Evolutionary conservation across 768 basidiomycete genomes (phyloP), one percentile per base, ranked within the genome.

Genomic region (Pisolithus sp.): DNA sequence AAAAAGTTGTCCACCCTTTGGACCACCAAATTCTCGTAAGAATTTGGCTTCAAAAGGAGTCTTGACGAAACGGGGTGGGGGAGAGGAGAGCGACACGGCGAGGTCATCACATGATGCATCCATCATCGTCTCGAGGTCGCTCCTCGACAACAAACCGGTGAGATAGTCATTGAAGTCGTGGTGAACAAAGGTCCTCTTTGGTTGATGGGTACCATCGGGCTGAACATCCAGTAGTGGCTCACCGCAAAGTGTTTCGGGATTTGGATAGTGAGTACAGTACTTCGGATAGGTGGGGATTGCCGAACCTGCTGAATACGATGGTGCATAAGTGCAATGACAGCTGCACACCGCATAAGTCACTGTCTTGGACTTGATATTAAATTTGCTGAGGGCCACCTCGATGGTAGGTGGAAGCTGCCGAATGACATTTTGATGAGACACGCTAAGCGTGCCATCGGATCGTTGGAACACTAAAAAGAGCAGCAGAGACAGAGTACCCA

Each of bases 31-130:
- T 60, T 60, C 52, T 57, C 49, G 0, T 45, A 51, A 41, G 34
- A 51, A 9, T 73, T 63, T 0, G 20, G 39, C 39, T 41, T 41
- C 18, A 7, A 41, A 41, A 36, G 34, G 43, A 15, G 37, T 48
- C 20, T 46, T 48, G 39, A 52, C n/a, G 21, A 52, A 48, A 26
- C 20, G n/a, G 5, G 39, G 51, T 15, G 2, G 46, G 15, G 51
- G 36, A 10, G 45, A 48, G 12, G 28, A 7, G 18, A 30, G 20
- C 2, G 36, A 37, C 3, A 24, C 21, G 7, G 47, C 48, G 24
- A 0, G 3, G 3, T 24, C 23, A 24, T 24, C 23, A 24, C 23
- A 24, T 24, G 23, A 24, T 24, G 23, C 23, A 24, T 24, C 23
- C 23, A 24, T 24, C 23, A 24, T 24, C 23, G 5, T 24, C 23